Conservation (phyloP, 2,329 filamentous ascomycete species). For the Fusarium fujikuroi region DNA sequence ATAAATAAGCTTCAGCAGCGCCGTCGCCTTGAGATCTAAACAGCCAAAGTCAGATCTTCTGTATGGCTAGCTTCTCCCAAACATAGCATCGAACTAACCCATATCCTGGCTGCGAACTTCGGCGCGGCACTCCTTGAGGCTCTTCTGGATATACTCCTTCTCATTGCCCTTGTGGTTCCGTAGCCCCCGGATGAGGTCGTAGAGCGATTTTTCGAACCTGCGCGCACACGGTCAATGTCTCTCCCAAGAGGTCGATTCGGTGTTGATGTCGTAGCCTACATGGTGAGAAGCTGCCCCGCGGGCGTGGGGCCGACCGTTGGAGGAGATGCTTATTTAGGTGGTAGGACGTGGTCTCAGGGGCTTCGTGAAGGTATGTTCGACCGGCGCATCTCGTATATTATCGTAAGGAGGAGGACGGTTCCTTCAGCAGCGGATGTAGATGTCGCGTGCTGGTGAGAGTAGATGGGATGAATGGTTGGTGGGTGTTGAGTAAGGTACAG, state of each 20-base stretch:
- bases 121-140: conserved; percentile 91
- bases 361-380: conserved; percentile 22
- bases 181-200: conserved; percentile 97
- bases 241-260: not conserved
- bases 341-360: conserved; percentile 32
- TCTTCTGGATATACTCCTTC: conserved; percentile 93
- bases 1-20: conserved; percentile 94
- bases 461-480: conserved; percentile 2
- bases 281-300: conserved; percentile 46
- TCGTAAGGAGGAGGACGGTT: conserved; percentile 2
- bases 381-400: conserved; percentile 40
- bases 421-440: conserved; percentile 2
- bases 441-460: conserved; percentile 27
- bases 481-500: conserved; percentile 13
- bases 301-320: conserved; percentile 42
- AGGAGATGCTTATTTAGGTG: conserved; percentile 29
- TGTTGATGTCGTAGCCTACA: conserved; percentile 33
- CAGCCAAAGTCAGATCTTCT: conserved; percentile 3
- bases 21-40: conserved; percentile 92
- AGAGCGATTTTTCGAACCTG: conserved; percentile 99
- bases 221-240: conserved; percentile 35
- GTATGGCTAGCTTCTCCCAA: not conserved
- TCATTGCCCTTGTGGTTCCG: conserved; percentile 96
- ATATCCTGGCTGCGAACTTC: conserved; percentile 95
- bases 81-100: conserved; percentile 64